Base-by-base conservation (phyloP, 192 early-diverging fungal species). In the Gigaspora rosea region DNA sequence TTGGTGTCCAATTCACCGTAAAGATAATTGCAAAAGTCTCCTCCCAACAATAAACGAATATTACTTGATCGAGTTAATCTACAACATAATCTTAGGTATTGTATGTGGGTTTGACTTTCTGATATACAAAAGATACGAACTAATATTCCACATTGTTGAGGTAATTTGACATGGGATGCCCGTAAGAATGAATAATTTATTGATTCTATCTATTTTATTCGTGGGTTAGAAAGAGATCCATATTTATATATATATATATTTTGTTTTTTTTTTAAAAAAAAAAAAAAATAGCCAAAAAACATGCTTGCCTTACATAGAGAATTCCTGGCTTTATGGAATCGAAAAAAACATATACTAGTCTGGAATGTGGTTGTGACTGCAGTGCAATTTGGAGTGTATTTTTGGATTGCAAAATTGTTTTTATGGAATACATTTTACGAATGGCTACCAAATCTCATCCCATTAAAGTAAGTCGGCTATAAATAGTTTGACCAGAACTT, bases 1-100 rank as follows among this genome's bases (percentile, higher is more conserved):
- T 52, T 71, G 70, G 70, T 71, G 70, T 56, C 70, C 70, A 33
- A 35, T 20, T 56, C 35, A 71, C 27, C 20, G 50, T n/a, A 71
- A 71, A 71, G 70, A 71, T 8, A 71, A 27, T n/a, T 71, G 70
- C 52, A 51, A 56, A 56, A 27, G 52, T 35, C 32, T 56, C 27
- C 48, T n/a, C 13, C 52, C 70, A 27, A 56, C 52, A 50, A 36
- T 71, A 18, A 71, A 71, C 36, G 70, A 71, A 35, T 35, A 71
- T 71, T 52, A 56, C 11, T 15, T 56, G 32, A 71, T 71, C 27
- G 70, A 48, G 16, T 8, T 32, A 15, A 9, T 71, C 27, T 16
- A 71, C 15, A 71, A 32, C 32, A 33, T 51, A 10, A 33, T 71
- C 33, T 51, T 71, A 20, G 70, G 70, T 13, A 32, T 71, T 41